Evolutionary conservation across 2,329 filamentous ascomycete genomes (phyloP).

Genomic region (Fusarium nanum): DNA sequence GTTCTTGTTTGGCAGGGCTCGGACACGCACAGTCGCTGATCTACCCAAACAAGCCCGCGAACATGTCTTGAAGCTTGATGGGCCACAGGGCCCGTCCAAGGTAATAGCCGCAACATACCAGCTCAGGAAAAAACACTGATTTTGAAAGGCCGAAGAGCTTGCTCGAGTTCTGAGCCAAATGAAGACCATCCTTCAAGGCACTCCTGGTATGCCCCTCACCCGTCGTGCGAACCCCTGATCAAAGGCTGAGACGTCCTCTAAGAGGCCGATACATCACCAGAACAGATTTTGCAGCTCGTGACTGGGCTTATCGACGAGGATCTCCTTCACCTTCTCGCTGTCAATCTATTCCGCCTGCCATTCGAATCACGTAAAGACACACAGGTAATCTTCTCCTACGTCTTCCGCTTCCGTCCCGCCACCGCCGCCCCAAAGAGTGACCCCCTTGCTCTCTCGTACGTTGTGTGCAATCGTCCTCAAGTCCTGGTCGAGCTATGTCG

Average conservation of each 20-base stretch:
- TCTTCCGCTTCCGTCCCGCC: conserved; percentile 87
- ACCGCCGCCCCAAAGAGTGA: conserved; percentile 75
- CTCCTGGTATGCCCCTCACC: conserved; percentile 72
- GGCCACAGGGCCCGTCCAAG: conserved; percentile 61
- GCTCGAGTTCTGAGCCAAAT: conserved; percentile 88
- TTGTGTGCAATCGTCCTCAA: conserved; percentile 86
- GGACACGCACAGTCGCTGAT: conserved; percentile 64
- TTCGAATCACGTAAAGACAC: conserved; percentile 98
- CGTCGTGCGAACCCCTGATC: conserved; percentile 9
- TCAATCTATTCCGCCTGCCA: conserved; percentile 84
- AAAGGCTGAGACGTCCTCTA: conserved; percentile 35
- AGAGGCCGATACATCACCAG: conserved; percentile 89
- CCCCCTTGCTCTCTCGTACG: conserved; percentile 87
- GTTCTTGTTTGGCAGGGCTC: conserved; percentile 66
- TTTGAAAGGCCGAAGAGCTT: conserved; percentile 80
- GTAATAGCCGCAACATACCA: conserved; percentile 47
- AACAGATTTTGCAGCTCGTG: conserved; percentile 88
- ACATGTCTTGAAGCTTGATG: conserved; percentile 64
- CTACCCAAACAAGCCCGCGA: conserved; percentile 68
- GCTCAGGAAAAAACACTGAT: not conserved
- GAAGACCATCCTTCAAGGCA: conserved; percentile 93
- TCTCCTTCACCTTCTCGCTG: conserved; percentile 84
- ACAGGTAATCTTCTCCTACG: conserved; percentile 94
- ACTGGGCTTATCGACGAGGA: conserved; percentile 89
- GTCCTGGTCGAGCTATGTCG: conserved; percentile 89